Conservation (phyloP, 257 asterid genomes). For the Buddleja alternifolia region DNA sequence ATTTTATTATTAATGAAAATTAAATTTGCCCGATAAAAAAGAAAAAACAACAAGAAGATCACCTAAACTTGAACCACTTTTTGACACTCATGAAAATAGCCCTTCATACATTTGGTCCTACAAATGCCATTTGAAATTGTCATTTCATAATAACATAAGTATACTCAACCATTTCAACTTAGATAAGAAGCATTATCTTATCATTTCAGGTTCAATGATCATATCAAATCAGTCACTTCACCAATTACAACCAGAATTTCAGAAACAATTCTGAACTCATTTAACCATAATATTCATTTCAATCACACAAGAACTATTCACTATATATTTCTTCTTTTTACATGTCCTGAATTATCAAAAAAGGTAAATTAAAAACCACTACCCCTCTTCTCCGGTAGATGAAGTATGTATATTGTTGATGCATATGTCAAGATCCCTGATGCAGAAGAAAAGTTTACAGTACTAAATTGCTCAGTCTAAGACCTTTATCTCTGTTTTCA, state of each 20-base stretch:
- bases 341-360: conserved; percentile 12
- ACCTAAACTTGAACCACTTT: too few relatives aligned
- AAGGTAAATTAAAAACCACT: conserved; percentile 16
- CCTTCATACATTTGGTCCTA: conserved; percentile 18
- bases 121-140: not conserved
- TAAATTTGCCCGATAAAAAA: too few relatives aligned
- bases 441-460: too few relatives aligned
- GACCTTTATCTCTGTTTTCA: too few relatives aligned
- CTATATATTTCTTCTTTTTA: not conserved
- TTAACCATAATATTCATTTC: conserved; percentile 17
- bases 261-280: conserved; percentile 25
- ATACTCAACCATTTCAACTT: not conserved
- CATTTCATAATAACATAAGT: not conserved
- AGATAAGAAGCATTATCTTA: conserved; percentile 12
- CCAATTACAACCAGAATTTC: conserved; percentile 26
- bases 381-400: conserved; percentile 17
- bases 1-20: too few relatives aligned
- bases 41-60: too few relatives aligned
- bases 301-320: not conserved
- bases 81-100: conserved; percentile 24
- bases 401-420: too few relatives aligned
- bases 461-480: too few relatives aligned
- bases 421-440: too few relatives aligned
- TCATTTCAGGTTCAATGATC: conserved; percentile 18
- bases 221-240: conserved; percentile 17